Evolutionary conservation across 345 rosid species (phyloP).

Genomic region (Moricandia arvensis): DNA sequence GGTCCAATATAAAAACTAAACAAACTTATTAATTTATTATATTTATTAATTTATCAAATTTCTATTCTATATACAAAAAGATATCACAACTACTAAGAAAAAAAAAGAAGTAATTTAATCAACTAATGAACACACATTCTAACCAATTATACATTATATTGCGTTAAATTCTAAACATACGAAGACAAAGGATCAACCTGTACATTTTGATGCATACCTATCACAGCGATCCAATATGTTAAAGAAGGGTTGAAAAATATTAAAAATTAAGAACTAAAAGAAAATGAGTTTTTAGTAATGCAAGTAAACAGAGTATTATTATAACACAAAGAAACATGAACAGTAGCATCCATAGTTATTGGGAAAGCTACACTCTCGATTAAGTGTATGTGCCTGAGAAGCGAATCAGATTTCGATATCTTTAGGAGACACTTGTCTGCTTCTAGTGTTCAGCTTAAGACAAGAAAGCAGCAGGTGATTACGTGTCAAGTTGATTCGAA

Average conservation of each 20-base stretch:
- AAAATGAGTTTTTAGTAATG: slow-evolving; percentile 20
- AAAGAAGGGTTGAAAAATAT: not conserved
- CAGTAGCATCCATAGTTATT: slow-evolving; percentile 36
- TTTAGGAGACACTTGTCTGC: slow-evolving; percentile 34
- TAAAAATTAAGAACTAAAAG: not conserved
- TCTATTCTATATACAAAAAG: not conserved
- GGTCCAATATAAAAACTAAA: no score
- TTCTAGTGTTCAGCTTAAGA: slow-evolving; percentile 8
- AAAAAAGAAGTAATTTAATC: not conserved
- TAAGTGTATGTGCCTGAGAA: slow-evolving; percentile 35
- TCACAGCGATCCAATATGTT: slow-evolving; percentile 20
- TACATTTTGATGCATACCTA: slow-evolving; percentile 25
- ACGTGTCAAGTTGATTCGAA: slow-evolving; percentile 28
- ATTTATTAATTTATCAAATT: no score
- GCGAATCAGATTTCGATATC: slow-evolving; percentile 31
- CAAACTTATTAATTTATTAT: no score
- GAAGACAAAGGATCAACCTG: not conserved
- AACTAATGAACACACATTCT: not conserved
- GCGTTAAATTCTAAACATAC: not conserved
- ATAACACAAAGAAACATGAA: slow-evolving; percentile 14
- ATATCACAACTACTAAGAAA: not conserved
- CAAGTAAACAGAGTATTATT: slow-evolving; percentile 18
- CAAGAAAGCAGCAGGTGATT: slow-evolving; percentile 7
- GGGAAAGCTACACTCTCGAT: slow-evolving; percentile 38
- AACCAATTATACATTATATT: not conserved